These are phyloP conservation scores for Barnettozyma sp. DNA, from an alignment of 805 yeast genomes.

Conservation along the genomic window DNA sequence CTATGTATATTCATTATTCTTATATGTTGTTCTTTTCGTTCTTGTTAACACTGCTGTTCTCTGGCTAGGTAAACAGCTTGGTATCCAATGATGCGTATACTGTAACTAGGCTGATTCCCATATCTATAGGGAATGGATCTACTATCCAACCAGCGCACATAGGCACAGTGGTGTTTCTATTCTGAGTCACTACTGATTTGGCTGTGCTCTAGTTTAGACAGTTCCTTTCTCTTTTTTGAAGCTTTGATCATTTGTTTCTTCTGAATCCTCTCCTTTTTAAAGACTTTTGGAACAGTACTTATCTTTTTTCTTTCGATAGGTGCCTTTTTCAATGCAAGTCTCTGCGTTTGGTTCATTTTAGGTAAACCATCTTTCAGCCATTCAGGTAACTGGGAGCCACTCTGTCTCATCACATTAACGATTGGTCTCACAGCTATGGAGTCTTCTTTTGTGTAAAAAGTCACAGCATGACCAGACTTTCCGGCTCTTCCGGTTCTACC, in stretches of 20 bases:
- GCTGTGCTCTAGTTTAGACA: constrained; percentile 4
- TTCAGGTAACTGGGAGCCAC: constrained; percentile 62
- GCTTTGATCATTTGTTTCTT: constrained; percentile 68
- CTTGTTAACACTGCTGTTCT: no score
- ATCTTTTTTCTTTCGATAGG: constrained; percentile 64
- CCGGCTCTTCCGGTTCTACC: constrained; percentile 99
- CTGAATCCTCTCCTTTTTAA: constrained; percentile 57
- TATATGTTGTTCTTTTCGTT: constrained; percentile 2
- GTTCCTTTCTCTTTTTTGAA: constrained; percentile 50
- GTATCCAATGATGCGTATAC: no score
- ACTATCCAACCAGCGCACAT: no score
- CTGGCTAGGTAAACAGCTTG: no score
- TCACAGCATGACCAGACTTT: constrained; percentile 76
- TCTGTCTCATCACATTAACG: constrained; percentile 90
- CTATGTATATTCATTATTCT: not conserved
- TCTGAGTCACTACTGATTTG: constrained; percentile 1
- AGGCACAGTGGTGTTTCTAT: no score
- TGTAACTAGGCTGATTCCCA: no score
- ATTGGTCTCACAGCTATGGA: constrained; percentile 68
- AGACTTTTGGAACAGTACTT: constrained; percentile 73
- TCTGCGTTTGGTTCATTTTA: constrained; percentile 57
- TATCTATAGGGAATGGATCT: no score
- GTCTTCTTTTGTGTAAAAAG: constrained; percentile 92
- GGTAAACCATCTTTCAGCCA: constrained; percentile 77
- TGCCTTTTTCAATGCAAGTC: constrained; percentile 49